Percentiles rank a stretch among this genome's conserved stretches.
These are phyloP conservation scores for Trypanosoma theileri DNA, from an alignment of 208 protist genomes.

Conservation along the genomic window DNA sequence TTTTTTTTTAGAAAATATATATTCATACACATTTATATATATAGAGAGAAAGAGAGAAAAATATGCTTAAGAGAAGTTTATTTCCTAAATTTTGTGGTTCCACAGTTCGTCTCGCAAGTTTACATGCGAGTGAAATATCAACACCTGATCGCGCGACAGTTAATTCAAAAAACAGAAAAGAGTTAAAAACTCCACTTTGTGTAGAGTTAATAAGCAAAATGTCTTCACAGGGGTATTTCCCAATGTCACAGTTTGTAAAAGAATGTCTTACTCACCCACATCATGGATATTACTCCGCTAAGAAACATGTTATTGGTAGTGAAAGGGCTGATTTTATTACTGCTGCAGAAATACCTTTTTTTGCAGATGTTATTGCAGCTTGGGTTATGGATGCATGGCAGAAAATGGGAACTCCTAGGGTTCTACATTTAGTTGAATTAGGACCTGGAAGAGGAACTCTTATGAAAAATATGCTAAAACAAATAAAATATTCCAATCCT, in stretches of 20 bases:
- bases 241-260: slow-evolving; percentile 90
- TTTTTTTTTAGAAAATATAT: too few relatives aligned
- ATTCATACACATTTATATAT: background rate
- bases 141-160: slow-evolving; percentile 84
- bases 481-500: slow-evolving; percentile 84
- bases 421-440: slow-evolving; percentile 89
- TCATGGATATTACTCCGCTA: slow-evolving; percentile 87
- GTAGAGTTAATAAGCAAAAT: slow-evolving; percentile 82
- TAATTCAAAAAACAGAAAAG: slow-evolving; percentile 72
- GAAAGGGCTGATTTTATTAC: slow-evolving; percentile 91
- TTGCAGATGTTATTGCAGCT: slow-evolving; percentile 87
- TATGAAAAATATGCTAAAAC: slow-evolving; percentile 87
- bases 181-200: slow-evolving; percentile 87
- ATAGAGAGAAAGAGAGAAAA: background rate
- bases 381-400: slow-evolving; percentile 92
- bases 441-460: slow-evolving; percentile 84
- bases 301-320: slow-evolving; percentile 84
- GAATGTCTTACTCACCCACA: slow-evolving; percentile 89
- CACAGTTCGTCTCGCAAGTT: slow-evolving; percentile 27
- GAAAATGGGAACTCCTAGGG: slow-evolving; percentile 89
- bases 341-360: slow-evolving; percentile 89
- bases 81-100: slow-evolving; percentile 7
- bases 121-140: slow-evolving; percentile 86
- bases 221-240: slow-evolving; percentile 84
- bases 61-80: slow-evolving; percentile 20